A percentile compares a stretch with the other conserved stretches of the same genome.
phyloP scores from a whole-genome alignment of 2,329 filamentous ascomycete genomes.

The Decorospora gaudefroyi region DNA sequence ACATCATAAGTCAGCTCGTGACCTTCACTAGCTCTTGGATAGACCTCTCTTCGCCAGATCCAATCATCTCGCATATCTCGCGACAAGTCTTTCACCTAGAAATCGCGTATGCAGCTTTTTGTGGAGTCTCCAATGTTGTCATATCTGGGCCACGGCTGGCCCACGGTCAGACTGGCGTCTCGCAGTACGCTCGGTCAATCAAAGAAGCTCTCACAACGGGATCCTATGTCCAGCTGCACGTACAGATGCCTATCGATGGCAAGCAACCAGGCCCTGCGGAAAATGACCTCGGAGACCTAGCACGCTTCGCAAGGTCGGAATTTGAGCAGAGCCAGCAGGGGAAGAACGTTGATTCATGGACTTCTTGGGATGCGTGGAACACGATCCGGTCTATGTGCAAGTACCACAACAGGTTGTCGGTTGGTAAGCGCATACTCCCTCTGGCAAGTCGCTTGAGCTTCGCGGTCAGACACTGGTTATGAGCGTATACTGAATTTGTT shows the following conservation, averaged over 20 bases:
- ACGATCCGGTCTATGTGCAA: slow-evolving; percentile 81
- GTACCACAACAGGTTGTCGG: slow-evolving; percentile 77
- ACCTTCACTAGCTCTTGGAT: slow-evolving; percentile 90
- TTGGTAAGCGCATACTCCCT: slow-evolving; percentile 67
- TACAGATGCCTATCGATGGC: slow-evolving; percentile 83
- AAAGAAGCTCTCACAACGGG: slow-evolving; percentile 77
- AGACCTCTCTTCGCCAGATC: slow-evolving; percentile 81
- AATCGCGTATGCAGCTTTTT: slow-evolving; percentile 93
- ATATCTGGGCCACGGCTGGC: slow-evolving; percentile 75
- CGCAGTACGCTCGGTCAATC: slow-evolving; percentile 82
- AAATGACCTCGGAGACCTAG: slow-evolving; percentile 58
- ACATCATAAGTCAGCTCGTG: slow-evolving; percentile 72
- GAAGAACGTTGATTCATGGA: slow-evolving; percentile 67
- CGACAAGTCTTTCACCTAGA: slow-evolving; percentile 89
- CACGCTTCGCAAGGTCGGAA: slow-evolving; percentile 51
- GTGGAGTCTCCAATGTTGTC: slow-evolving; percentile 81
- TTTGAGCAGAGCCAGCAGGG: slow-evolving; percentile 41
- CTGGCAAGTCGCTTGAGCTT: neutral
- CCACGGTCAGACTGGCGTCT: slow-evolving; percentile 60
- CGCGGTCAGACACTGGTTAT: no score
- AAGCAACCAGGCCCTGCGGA: slow-evolving; percentile 65
- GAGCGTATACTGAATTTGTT: neutral
- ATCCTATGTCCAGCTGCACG: slow-evolving; percentile 75
- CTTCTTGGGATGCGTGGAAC: slow-evolving; percentile 93
- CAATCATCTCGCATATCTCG: slow-evolving; percentile 81